phyloP scores from a whole-genome alignment of 768 basidiomycete genomes.

The Naganishia vishniacii region DNA sequence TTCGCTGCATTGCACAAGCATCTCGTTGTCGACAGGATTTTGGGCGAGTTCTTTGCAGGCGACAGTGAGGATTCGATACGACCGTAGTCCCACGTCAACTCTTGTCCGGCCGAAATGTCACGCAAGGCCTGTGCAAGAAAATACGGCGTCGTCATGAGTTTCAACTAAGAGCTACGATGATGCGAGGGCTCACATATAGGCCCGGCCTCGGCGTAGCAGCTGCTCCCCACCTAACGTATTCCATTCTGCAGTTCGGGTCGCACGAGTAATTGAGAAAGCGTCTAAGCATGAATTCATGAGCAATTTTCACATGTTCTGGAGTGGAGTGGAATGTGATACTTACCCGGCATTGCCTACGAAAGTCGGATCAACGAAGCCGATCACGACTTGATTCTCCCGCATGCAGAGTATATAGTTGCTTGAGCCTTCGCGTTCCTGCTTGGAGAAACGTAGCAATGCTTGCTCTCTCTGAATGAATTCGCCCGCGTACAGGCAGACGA shows the following conservation, averaged over 20 bases:
- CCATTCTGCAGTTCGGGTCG: conserved; percentile 44
- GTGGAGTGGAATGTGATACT: background rate
- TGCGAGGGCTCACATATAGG: conserved; percentile 40
- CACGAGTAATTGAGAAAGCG: conserved; percentile 48
- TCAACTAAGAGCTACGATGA: background rate
- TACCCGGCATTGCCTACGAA: conserved; percentile 40
- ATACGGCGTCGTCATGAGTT: background rate
- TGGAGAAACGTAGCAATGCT: conserved; percentile 34
- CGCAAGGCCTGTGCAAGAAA: conserved; percentile 34
- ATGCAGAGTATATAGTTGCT: conserved; percentile 47
- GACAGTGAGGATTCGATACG: background rate
- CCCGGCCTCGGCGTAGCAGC: conserved; percentile 38
- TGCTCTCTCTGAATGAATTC: conserved; percentile 40
- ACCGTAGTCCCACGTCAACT: conserved; percentile 47
- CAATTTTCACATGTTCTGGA: background rate
- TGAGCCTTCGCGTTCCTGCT: conserved; percentile 17
- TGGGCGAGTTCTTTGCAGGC: background rate
- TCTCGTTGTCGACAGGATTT: background rate
- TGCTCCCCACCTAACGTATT: conserved; percentile 42
- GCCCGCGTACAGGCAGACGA: conserved; percentile 47
- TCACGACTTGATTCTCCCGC: conserved; percentile 28
- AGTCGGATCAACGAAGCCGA: conserved; percentile 44
- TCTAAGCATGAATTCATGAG: background rate
- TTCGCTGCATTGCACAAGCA: background rate
- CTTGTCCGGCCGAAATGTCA: conserved; percentile 37